Base-by-base conservation (phyloP, 257 asterid genomes). In the Schizonepeta tenuifolia region DNA sequence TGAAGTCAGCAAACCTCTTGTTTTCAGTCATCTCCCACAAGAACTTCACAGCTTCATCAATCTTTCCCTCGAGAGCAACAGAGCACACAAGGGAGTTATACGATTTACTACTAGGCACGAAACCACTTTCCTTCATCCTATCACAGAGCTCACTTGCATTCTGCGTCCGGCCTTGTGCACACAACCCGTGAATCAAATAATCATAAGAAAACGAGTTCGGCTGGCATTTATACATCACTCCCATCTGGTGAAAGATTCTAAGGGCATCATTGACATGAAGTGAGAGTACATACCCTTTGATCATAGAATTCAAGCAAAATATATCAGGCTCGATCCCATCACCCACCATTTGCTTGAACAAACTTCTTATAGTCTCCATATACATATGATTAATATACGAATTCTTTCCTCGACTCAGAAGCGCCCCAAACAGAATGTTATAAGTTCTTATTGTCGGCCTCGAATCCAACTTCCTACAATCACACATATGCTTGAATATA, bases 191-290 rank as follows among this genome's bases (percentile, higher is more conserved):
- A 72, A 93, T 83, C 88, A 93, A 72, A 86, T 85, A 91, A 82
- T 93, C 89, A 78, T 91, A 93, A 0, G 97, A 80, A 75, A 78
- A 86, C 2, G 96, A 77, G 65, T 91, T 89, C 5, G 98, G 98
- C 51, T 71, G 70, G 74, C 97, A 93, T 51, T 73, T 70, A 69
- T 91, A 93, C 46, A 80, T 92, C 76, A 69, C 86, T 0, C 83
- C 97, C 90, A 91, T 84, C 83, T 93, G 97, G 83, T 93, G 97
- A 76, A 89, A 93, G 78, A 93, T 77, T 77, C 97, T 85, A 8
- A 93, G 92, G 14, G 97, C 98, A 73, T 93, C 98, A 73, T 93
- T 91, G 7, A 93, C 89, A 77, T 93, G 97, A 75, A 91, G 88
- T 0, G 97, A 91, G 51, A 93, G 84, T 76, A 93, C 98, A 66